Evolutionary conservation across 2,329 filamentous ascomycete genomes (phyloP).

Genomic region (Nemania sp.): DNA sequence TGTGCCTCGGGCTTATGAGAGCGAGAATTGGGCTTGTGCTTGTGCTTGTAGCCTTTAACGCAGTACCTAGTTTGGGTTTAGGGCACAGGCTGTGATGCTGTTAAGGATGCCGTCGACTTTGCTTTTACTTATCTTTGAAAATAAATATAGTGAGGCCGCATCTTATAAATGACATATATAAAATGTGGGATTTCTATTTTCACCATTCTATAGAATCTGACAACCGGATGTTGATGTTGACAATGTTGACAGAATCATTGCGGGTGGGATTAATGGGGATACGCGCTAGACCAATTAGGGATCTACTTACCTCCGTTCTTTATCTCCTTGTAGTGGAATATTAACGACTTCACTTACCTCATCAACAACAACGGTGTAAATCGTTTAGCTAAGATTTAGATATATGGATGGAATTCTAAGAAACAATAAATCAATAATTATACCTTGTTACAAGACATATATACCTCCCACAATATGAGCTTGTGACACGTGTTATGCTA

Average conservation of each 20-base stretch:
- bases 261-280: background rate
- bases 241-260: background rate
- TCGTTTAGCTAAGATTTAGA: too few species aligned
- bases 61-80: background rate
- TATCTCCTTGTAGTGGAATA: too few species aligned
- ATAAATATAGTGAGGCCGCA: background rate
- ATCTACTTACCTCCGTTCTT: background rate
- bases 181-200: background rate
- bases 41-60: background rate
- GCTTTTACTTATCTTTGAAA: background rate
- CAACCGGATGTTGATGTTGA: background rate
- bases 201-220: too few species aligned
- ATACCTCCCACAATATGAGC: too few species aligned
- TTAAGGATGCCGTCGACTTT: background rate
- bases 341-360: too few species aligned
- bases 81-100: background rate
- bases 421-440: too few species aligned
- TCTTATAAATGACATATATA: background rate
- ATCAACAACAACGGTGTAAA: too few species aligned
- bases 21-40: conserved; percentile 4
- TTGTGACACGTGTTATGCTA: too few species aligned
- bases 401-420: too few species aligned
- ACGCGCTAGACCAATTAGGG: conserved; percentile 19
- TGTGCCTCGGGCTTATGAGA: conserved; percentile 3
- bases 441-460: too few species aligned